Conservation (phyloP, 78 protist species). For the Pirum gemmata region DNA sequence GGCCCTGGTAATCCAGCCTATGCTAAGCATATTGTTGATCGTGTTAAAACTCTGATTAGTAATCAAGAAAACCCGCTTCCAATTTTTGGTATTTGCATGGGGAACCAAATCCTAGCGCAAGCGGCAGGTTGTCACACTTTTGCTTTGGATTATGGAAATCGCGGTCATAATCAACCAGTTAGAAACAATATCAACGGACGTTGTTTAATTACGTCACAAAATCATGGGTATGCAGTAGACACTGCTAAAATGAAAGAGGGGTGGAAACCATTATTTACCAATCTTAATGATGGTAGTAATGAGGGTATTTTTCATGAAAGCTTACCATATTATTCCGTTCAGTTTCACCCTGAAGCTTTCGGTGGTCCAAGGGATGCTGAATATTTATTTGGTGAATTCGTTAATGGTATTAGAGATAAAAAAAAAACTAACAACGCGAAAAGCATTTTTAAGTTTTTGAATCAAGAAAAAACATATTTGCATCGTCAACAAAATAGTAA, state of each 20-base stretch:
- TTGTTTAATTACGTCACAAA: conserved; percentile 58
- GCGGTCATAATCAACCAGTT: conserved; percentile 92
- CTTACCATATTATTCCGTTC: conserved; percentile 80
- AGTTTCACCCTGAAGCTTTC: conserved; percentile 94
- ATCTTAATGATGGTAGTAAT: conserved; percentile 86
- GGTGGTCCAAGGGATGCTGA: too few species aligned
- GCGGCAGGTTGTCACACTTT: conserved; percentile 82
- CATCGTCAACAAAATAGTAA: not conserved
- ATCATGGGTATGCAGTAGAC: conserved; percentile 85
- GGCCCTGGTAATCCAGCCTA: conserved; percentile 87
- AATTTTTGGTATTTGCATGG: conserved; percentile 84
- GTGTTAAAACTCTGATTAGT: conserved; percentile 18
- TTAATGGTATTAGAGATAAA: conserved; percentile 78
- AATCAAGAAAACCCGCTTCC: conserved; percentile 24
- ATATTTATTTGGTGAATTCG: conserved; percentile 76
- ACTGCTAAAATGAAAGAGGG: conserved; percentile 67
- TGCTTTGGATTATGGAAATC: conserved; percentile 86
- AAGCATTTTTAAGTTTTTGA: conserved; percentile 10
- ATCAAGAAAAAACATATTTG: conserved; percentile 1
- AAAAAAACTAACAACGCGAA: not conserved
- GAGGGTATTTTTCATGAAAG: conserved; percentile 80
- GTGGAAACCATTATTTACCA: conserved; percentile 79
- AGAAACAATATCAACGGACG: conserved; percentile 54
- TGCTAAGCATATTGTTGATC: conserved; percentile 37
- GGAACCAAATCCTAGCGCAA: conserved; percentile 82